Base-by-base conservation (phyloP, 2,329 filamentous ascomycete species). In the Kalaharituber pfeilii region DNA sequence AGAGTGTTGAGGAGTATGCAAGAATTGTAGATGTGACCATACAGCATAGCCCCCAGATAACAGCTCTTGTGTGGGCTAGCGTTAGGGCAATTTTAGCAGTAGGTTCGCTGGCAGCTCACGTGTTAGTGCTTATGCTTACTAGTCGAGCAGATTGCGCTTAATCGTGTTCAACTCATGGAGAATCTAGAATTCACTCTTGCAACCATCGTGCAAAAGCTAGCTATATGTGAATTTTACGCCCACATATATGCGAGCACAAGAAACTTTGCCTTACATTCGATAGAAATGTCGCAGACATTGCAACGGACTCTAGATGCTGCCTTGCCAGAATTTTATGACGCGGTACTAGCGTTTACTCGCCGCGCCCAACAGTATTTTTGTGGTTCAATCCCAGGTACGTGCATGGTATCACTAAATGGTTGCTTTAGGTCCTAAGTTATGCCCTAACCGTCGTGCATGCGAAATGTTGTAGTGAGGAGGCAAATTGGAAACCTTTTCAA, bases 61-160 rank as follows among this genome's bases (percentile, higher is more conserved):
- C 54, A 2, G 51, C 58, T 4, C 44, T 57, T 26, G 49, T 58
- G 25, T 58, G 56, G 56, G 55, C 54, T 25, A 54, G 54, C 18
- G 53, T 57, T 22, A 51, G 57, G 27, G 30, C 55, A 24, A 59
- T 59, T 51, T 51, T 59, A 11, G 42, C 55, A 55, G 55, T 56
- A 18, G 20, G 39, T 45, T 20, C 9, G 9, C 30, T 36, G n/a
- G n/a, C n/a, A 33, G 8, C n/a, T n/a, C n/a, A 8, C 29, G 29
- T 8, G 8, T 33, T 33, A n/a, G 29, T n/a, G 8, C n/a, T 33
- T 8, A 33, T 8, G n/a, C n/a, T 33, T 8, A 8, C 8, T 33
- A 33, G 8, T 8, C 29, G 29, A 33, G n/a, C n/a, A 45, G 39
- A 20, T 45, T 45, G 39, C 20, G 11, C 39, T 13, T 20, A 45